A percentile compares a stretch with the other conserved stretches of the same genome.
Conservation (phyloP, 2,329 filamentous ascomycete species). For the Xylaria sp. region DNA sequence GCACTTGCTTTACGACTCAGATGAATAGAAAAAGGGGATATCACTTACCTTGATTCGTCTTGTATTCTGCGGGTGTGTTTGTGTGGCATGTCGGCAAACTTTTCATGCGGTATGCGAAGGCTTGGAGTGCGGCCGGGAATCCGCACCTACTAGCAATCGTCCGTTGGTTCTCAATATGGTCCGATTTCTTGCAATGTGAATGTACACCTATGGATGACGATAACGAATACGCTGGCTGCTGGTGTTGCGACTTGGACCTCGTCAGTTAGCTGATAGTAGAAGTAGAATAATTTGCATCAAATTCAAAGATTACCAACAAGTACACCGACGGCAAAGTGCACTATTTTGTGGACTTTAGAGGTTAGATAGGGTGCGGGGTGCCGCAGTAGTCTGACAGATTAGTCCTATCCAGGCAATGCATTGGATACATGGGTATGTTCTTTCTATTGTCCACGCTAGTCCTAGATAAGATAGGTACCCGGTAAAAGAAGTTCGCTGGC, state of each 20-base stretch:
- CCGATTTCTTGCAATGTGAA: background rate
- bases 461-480: background rate
- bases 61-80: conserved; percentile 79
- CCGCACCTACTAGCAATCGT: background rate
- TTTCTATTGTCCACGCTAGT: background rate
- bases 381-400: background rate
- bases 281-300: conserved; percentile 1
- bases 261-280: background rate
- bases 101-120: background rate
- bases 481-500: background rate
- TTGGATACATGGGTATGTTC: background rate
- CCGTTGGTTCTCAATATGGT: background rate
- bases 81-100: conserved; percentile 73
- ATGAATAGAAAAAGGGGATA: background rate
- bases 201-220: background rate
- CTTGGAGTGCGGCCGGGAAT: background rate
- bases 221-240: background rate
- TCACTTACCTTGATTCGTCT: conserved; percentile 64
- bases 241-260: background rate
- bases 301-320: background rate
- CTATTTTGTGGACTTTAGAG: background rate
- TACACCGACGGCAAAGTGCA: background rate
- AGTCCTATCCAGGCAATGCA: background rate
- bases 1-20: conserved; percentile 40
- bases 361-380: conserved; percentile 3